Evolutionary conservation across 108 stramenopile genomes (phyloP).

Genomic region (Chaetoceros tenuissimus): DNA sequence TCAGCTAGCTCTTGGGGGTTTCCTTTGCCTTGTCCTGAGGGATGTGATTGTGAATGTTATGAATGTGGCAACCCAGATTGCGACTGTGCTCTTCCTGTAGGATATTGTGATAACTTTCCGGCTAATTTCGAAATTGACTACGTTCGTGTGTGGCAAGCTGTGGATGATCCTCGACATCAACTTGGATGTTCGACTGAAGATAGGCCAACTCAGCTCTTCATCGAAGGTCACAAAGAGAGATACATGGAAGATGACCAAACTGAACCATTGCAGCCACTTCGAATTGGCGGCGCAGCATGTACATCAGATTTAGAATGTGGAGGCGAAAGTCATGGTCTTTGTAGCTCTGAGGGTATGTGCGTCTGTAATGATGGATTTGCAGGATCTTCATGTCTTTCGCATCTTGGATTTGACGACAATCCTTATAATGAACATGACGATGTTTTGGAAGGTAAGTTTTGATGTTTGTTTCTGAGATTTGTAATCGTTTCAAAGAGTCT

Average conservation of each 20-base stretch:
- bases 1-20: constrained; percentile 83
- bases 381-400: constrained; percentile 64
- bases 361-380: constrained; percentile 46
- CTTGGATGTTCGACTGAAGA: constrained; percentile 76
- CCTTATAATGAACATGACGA: not conserved
- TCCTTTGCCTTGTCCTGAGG: constrained; percentile 67
- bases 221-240: constrained; percentile 71
- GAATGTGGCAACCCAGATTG: constrained; percentile 84
- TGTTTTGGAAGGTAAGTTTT: not conserved
- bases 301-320: constrained; percentile 38
- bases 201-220: constrained; percentile 73
- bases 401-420: constrained; percentile 50
- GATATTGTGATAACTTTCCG: constrained; percentile 86
- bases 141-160: constrained; percentile 81
- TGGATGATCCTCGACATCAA: constrained; percentile 57
- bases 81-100: constrained; percentile 68
- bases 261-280: constrained; percentile 43
- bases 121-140: constrained; percentile 83
- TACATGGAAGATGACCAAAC: constrained; percentile 69
- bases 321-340: constrained; percentile 36
- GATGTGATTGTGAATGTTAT: constrained; percentile 70
- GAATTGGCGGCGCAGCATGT: constrained; percentile 57
- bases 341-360: constrained; percentile 34
- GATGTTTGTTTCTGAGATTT: not conserved
- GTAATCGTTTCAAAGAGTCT: not conserved